These are phyloP conservation scores for Aspergillus cejpii DNA, from an alignment of 2,329 filamentous ascomycete genomes.

Conservation along the genomic window DNA sequence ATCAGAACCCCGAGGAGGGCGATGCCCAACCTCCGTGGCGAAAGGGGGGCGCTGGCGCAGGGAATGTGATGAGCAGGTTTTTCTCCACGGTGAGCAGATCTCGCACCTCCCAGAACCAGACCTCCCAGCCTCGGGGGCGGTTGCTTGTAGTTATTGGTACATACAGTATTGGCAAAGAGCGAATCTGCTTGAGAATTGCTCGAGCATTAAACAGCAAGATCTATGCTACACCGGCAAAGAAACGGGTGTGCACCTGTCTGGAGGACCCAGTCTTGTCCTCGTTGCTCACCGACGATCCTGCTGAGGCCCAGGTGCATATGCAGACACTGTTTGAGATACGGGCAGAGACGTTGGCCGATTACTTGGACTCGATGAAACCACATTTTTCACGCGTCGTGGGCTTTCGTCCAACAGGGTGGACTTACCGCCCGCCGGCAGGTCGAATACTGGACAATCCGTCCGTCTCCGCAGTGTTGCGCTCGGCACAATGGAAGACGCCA, in stretches of 20 bases:
- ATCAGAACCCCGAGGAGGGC: slow-evolving; percentile 59
- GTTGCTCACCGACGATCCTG: slow-evolving; percentile 70
- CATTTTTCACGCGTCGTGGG: slow-evolving; percentile 83
- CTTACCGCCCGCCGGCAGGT: slow-evolving; percentile 66
- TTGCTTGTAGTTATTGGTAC: slow-evolving; percentile 90
- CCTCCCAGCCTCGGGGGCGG: slow-evolving; percentile 50
- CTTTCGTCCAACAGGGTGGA: slow-evolving; percentile 91
- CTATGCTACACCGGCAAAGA: slow-evolving; percentile 75
- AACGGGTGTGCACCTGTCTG: slow-evolving; percentile 74
- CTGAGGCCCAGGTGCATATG: slow-evolving; percentile 93
- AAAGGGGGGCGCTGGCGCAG: slow-evolving; percentile 49
- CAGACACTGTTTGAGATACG: slow-evolving; percentile 91
- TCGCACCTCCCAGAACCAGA: slow-evolving; percentile 19
- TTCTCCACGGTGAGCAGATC: slow-evolving; percentile 44
- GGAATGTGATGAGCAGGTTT: slow-evolving; percentile 58
- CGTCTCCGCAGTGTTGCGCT: slow-evolving; percentile 59
- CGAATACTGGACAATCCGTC: slow-evolving; percentile 57
- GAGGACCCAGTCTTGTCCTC: slow-evolving; percentile 75
- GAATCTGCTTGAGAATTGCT: slow-evolving; percentile 88
- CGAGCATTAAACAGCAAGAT: slow-evolving; percentile 81
- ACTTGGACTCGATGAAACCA: slow-evolving; percentile 70
- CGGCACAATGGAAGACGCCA: slow-evolving; percentile 65
- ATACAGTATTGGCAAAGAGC: slow-evolving; percentile 96
- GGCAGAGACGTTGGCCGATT: slow-evolving; percentile 81
- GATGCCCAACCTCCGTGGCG: slow-evolving; percentile 54